Conservation (phyloP, 2,329 filamentous ascomycete genomes). For the Aspergillus pseudotamarii region DNA sequence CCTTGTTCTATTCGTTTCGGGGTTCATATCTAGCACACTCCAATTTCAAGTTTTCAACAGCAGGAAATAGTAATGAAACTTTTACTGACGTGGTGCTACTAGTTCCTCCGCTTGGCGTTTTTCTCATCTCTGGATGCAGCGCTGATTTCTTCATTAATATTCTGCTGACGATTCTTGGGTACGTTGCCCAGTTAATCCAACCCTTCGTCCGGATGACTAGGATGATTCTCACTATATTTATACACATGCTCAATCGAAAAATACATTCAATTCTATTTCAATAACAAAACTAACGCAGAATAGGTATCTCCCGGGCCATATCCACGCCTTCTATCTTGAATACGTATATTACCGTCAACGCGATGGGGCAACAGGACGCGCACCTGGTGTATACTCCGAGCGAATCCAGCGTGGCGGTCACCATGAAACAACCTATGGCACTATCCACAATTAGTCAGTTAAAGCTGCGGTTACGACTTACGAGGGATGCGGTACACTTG, state of each 20-base stretch:
- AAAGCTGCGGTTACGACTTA: neutral
- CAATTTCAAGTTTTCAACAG: neutral
- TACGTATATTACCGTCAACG: constrained; percentile 79
- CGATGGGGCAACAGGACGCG: constrained; percentile 27
- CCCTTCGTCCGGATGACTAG: neutral
- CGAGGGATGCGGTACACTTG: neutral
- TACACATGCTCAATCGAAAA: neutral
- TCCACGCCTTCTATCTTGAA: constrained; percentile 80
- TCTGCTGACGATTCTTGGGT: constrained; percentile 66
- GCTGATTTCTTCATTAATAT: constrained; percentile 69
- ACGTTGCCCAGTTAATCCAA: constrained; percentile 24
- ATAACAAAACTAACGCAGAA: neutral
- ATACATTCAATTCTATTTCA: neutral
- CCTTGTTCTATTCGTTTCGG: neutral
- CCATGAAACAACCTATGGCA: constrained; percentile 28
- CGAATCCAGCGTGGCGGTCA: constrained; percentile 43
- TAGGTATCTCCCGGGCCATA: constrained; percentile 75
- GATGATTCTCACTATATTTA: neutral
- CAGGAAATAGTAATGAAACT: neutral
- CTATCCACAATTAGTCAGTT: constrained; percentile 6
- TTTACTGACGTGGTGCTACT: constrained; percentile 30
- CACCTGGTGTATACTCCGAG: constrained; percentile 45
- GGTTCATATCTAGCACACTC: neutral
- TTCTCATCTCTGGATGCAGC: constrained; percentile 66
- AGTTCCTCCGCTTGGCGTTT: constrained; percentile 70